Base-by-base conservation (phyloP, 805 yeast species). In the Blastobotrys peoriensis region DNA sequence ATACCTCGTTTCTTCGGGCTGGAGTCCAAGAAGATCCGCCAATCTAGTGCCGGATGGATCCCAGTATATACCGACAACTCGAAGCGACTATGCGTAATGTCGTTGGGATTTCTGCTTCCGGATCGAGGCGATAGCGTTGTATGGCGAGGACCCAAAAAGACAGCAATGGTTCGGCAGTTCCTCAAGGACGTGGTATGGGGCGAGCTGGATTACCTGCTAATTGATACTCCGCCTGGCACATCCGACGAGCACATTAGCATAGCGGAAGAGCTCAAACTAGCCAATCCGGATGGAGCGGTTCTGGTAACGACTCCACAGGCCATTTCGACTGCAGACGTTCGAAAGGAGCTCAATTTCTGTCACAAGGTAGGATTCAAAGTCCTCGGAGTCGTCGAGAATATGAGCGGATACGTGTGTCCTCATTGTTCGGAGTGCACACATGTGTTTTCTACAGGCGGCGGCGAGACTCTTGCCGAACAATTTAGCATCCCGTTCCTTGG, bases 141-240 rank as follows among this genome's bases (percentile, higher is more conserved):
- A 6, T 93, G 99, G 99, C 73, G 98, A 59, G 99, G 99, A 0
- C 98, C 99, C 2, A 88, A 91, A 65, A 93, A 94, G 61, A 89
- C 97, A 0, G 96, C 97, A 10, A 93, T 93, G 98, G 85, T 93
- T 30, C 76, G 89, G 49, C 99, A 93, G 66, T 91, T 93, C 60
- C 69, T 94, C 35, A 76, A 78, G 49, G 98, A 93, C 61, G 96
- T 91, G 1, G 76, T 77, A 22, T 93, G 99, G 99, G 96, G 87
- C 0, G 75, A 73, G 16, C 68, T 74, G 21, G 78, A 86, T 45
- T 91, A 85, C 59, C 65, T 91, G 45, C 66, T 93, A 25, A 88
- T 93, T 4, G 99, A 93, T 61, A 93, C 99, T 0, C 99, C 99
- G 1, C 99, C 99, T 0, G 99, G 99, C 0, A 93, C 99, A 0